These are phyloP conservation scores for Theobroma cacao DNA, from an alignment of 345 rosid species.

Conservation along the genomic window DNA sequence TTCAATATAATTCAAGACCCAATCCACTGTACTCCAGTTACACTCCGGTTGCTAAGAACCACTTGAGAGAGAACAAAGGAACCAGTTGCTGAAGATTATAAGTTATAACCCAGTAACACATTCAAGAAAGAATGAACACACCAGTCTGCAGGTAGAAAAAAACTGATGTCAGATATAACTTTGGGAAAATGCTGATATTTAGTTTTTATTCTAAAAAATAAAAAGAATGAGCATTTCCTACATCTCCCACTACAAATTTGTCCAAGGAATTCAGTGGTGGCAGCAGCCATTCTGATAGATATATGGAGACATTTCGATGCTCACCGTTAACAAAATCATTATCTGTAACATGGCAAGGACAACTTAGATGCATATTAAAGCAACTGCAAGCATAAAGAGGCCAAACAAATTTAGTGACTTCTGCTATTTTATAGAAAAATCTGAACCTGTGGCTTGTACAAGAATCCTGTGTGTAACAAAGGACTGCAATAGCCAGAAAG, in stretches of 20 bases:
- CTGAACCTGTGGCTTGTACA: conserved; percentile 44
- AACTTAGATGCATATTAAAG: not conserved
- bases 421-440: not conserved
- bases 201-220: not conserved
- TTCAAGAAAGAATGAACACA: not conserved
- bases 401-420: not conserved
- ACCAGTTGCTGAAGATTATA: not conserved
- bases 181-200: not conserved
- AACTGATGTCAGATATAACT: not conserved
- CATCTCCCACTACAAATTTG: conserved; percentile 53
- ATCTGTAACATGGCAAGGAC: conserved; percentile 26
- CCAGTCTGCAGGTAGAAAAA: conserved; percentile 4
- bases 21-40: not conserved
- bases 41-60: not conserved
- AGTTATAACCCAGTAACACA: not conserved
- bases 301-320: conserved; percentile 19
- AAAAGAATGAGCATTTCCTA: conserved; percentile 20
- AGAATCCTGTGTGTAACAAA: conserved; percentile 68
- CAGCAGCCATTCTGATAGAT: conserved; percentile 56
- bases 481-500: conserved; percentile 43
- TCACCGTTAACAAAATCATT: conserved; percentile 25
- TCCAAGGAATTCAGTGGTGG: conserved; percentile 49
- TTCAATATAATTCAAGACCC: not conserved
- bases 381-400: not conserved
- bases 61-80: not conserved